Percentiles rank a stretch among this genome's conserved stretches.
These are phyloP conservation scores for Cercospora canescens DNA, from an alignment of 2,329 filamentous ascomycete genomes.

Conservation along the genomic window DNA sequence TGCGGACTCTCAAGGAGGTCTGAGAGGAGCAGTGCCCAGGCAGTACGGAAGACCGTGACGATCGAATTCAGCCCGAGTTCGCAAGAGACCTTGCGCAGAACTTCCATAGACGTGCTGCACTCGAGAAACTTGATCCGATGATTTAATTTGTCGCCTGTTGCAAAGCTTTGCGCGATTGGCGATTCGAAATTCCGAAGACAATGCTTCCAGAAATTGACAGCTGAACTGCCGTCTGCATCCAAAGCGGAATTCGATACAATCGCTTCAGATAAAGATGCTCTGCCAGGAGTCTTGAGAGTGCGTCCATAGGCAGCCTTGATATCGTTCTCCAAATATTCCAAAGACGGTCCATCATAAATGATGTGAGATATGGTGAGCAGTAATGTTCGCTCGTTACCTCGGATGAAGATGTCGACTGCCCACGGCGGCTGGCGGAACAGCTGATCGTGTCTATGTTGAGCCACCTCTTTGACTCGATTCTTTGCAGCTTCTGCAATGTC, in stretches of 20 bases:
- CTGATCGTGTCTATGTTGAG: slow-evolving; percentile 11
- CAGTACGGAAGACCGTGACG: slow-evolving; percentile 15
- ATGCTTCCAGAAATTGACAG: slow-evolving; percentile 15
- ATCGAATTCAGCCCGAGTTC: slow-evolving; percentile 10
- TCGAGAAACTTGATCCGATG: slow-evolving; percentile 12
- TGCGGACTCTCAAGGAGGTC: slow-evolving; percentile 17
- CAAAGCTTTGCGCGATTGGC: slow-evolving; percentile 6
- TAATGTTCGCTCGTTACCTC: neutral
- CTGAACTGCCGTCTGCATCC: slow-evolving; percentile 8
- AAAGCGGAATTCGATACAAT: slow-evolving; percentile 11
- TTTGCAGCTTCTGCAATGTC: slow-evolving; percentile 4
- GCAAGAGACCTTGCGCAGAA: slow-evolving; percentile 3
- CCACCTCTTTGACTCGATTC: slow-evolving; percentile 5
- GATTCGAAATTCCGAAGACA: slow-evolving; percentile 9
- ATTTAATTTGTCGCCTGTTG: slow-evolving; percentile 1
- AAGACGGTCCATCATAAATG: slow-evolving; percentile 17
- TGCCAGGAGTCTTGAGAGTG: neutral
- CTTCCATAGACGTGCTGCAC: slow-evolving; percentile 5
- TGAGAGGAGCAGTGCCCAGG: slow-evolving; percentile 15
- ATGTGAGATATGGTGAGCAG: slow-evolving; percentile 19
- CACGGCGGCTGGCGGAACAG: slow-evolving; percentile 17
- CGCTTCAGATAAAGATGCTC: slow-evolving; percentile 11
- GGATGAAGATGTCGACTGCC: slow-evolving; percentile 15
- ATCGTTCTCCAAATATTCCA: slow-evolving; percentile 8
- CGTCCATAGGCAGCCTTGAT: slow-evolving; percentile 10